Percentiles rank a stretch among this genome's conserved stretches.
phyloP scores from a whole-genome alignment of 2,329 filamentous ascomycete species.

The Fusarium sublunatum region DNA sequence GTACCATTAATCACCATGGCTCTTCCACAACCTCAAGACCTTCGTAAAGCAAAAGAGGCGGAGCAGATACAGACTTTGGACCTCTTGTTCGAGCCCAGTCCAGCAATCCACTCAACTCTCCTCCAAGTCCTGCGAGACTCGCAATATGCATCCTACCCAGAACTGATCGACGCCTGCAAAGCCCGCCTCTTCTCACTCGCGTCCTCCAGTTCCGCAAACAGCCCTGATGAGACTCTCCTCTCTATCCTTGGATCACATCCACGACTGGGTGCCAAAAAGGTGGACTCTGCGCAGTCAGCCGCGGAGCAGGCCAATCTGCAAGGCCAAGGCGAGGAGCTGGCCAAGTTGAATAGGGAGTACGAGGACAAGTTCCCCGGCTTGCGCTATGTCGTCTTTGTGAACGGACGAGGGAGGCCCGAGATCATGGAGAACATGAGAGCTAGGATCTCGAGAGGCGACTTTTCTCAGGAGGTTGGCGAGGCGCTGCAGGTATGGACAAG shows the following conservation, averaged over 20 bases:
- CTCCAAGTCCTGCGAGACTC: constrained; percentile 70
- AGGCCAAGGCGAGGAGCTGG: constrained; percentile 69
- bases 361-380: constrained; percentile 84
- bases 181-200: constrained; percentile 70
- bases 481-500: constrained; percentile 73
- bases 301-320: constrained; percentile 84
- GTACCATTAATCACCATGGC: constrained; percentile 30
- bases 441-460: constrained; percentile 76
- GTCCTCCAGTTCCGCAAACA: constrained; percentile 59
- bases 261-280: constrained; percentile 81
- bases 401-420: constrained; percentile 76
- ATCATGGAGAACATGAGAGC: constrained; percentile 86
- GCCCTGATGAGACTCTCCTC: constrained; percentile 67
- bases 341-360: constrained; percentile 78
- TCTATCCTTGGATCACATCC: constrained; percentile 84
- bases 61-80: constrained; percentile 73
- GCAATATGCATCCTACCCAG: constrained; percentile 73
- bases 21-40: constrained; percentile 67
- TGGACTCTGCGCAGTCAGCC: constrained; percentile 84
- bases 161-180: constrained; percentile 75
- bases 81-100: constrained; percentile 85
- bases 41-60: constrained; percentile 66
- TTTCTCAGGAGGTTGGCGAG: constrained; percentile 74
- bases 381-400: constrained; percentile 92
- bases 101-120: constrained; percentile 77